Conservation (phyloP, 306 rosid genomes). For the Glycine latifolia region DNA sequence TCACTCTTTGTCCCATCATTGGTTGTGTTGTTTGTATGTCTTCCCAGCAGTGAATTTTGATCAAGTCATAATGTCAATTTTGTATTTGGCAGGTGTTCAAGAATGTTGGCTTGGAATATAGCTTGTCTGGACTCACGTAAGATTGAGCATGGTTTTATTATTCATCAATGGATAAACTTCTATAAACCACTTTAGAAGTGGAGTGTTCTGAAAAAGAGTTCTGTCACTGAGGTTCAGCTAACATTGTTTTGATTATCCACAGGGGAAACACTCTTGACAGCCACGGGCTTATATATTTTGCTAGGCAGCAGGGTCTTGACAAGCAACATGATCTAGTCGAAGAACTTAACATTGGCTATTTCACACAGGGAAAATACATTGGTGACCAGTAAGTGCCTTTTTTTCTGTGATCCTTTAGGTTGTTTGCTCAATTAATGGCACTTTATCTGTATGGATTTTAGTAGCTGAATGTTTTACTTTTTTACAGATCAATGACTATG, state of each 20-base stretch:
- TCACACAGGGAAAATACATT: constrained; percentile 84
- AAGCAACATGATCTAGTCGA: constrained; percentile 86
- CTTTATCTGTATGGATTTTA: constrained; percentile 13
- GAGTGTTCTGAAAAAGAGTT: constrained; percentile 12
- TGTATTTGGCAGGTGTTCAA: constrained; percentile 68
- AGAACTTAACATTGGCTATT: constrained; percentile 81
- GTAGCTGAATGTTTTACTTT: constrained; percentile 13
- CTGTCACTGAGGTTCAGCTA: constrained; percentile 26
- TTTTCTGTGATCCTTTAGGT: not conserved
- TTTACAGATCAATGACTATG: not conserved
- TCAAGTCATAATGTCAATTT: constrained; percentile 16
- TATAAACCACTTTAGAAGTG: constrained; percentile 19
- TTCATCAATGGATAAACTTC: constrained; percentile 35
- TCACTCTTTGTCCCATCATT: constrained; percentile 12
- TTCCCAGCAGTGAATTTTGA: constrained; percentile 2
- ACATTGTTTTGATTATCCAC: constrained; percentile 48
- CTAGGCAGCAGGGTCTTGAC: constrained; percentile 71
- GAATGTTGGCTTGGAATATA: constrained; percentile 63
- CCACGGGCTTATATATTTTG: constrained; percentile 83
- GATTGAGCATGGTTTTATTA: constrained; percentile 44
- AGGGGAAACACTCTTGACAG: constrained; percentile 95
- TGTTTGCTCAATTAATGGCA: not conserved
- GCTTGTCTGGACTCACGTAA: constrained; percentile 81
- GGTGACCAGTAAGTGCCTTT: constrained; percentile 71
- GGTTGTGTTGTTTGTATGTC: constrained; percentile 32